Percentiles rank a stretch among this genome's conserved stretches.
These are phyloP conservation scores for Backusella australiensis DNA, from an alignment of 192 early-diverging fungal species.

Conservation along the genomic window DNA sequence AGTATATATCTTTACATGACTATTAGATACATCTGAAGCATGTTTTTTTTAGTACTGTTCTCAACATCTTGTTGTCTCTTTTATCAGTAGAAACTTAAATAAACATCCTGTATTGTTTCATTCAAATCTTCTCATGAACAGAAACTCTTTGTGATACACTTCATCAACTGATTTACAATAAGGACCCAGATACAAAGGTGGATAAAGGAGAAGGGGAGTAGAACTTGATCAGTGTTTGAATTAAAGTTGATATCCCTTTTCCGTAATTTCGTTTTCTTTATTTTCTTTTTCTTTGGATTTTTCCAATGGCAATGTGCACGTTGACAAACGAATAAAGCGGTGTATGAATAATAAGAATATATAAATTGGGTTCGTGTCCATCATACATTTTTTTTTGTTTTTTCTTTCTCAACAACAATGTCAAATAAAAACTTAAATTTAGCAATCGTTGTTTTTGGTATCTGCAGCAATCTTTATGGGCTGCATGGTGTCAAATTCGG, in stretches of 20 bases:
- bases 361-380: background rate
- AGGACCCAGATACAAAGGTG: background rate
- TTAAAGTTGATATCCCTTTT: too few species aligned
- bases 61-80: too few species aligned
- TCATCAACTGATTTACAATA: background rate
- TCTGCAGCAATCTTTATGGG: constrained; percentile 9
- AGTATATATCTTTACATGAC: too few species aligned
- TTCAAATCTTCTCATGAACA: background rate
- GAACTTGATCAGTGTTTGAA: too few species aligned
- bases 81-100: too few species aligned
- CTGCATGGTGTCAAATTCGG: background rate
- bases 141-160: background rate
- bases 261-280: too few species aligned
- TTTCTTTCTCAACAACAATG: background rate
- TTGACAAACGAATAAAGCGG: background rate
- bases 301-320: background rate
- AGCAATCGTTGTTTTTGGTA: background rate
- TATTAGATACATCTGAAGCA: too few species aligned
- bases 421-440: constrained; percentile 6
- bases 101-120: background rate
- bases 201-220: too few species aligned
- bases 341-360: background rate
- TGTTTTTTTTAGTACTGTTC: too few species aligned
- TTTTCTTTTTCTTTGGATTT: too few species aligned
- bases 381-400: background rate